Evolutionary conservation across 768 basidiomycete species (phyloP).

Genomic region (Leccinellum luteum): DNA sequence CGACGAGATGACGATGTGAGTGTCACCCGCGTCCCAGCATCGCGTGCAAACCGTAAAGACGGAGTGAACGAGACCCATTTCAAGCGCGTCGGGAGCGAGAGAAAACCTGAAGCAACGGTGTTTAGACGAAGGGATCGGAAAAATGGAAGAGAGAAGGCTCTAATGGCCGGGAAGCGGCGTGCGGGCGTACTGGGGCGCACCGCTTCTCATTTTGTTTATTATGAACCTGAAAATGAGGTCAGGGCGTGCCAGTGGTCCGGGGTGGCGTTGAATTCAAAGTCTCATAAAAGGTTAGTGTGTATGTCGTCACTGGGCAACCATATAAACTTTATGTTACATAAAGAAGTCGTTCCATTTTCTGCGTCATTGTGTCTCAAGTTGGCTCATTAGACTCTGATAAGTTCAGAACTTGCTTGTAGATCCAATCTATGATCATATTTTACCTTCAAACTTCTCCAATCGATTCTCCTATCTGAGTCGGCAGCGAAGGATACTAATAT

Average conservation of each 20-base stretch:
- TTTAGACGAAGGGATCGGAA: background rate
- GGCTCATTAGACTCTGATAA: too few species aligned
- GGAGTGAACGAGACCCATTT: constrained; percentile 21
- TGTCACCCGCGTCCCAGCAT: constrained; percentile 29
- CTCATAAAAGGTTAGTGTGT: background rate
- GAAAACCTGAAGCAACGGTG: background rate
- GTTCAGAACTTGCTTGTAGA: too few species aligned
- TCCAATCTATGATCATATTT: too few species aligned
- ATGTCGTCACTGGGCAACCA: background rate
- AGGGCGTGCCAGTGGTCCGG: constrained; percentile 3
- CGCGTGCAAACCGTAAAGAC: constrained; percentile 15
- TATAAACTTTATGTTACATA: background rate
- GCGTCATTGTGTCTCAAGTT: too few species aligned
- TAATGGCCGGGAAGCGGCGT: background rate
- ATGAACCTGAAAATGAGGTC: constrained; percentile 12
- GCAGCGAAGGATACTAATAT: too few species aligned
- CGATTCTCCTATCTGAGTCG: too few species aligned
- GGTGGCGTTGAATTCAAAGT: background rate
- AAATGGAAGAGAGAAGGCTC: background rate
- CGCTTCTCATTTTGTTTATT: background rate
- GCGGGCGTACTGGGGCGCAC: constrained; percentile 14
- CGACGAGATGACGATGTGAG: constrained; percentile 26
- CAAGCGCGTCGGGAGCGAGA: background rate
- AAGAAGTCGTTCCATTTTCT: background rate
- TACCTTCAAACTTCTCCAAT: too few species aligned